These are phyloP conservation scores for Diaporthe citrichinensis DNA, from an alignment of 2,329 filamentous ascomycete genomes.

Conservation along the genomic window DNA sequence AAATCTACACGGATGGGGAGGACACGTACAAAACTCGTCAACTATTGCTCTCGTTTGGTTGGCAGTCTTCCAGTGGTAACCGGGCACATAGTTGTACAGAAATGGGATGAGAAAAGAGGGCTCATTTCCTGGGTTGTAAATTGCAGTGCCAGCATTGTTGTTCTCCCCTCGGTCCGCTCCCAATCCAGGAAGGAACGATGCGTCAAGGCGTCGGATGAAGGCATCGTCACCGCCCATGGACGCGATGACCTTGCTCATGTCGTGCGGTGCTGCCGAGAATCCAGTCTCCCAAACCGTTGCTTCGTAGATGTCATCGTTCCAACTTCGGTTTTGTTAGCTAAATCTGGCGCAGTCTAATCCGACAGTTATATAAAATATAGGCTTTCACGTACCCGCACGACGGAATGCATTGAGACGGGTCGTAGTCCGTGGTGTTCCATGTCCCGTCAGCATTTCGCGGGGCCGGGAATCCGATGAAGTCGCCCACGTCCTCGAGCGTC, in stretches of 20 bases:
- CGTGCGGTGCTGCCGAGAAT: conserved; percentile 34
- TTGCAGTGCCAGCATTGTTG: conserved; percentile 31
- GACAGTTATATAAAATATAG: background rate
- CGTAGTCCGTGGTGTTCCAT: conserved; percentile 32
- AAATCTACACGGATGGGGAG: too few species aligned
- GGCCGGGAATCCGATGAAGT: conserved; percentile 27
- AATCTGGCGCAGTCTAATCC: background rate
- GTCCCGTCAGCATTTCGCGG: conserved; percentile 32
- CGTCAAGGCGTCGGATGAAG: conserved; percentile 33
- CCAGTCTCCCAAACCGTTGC: conserved; percentile 36
- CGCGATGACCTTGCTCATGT: conserved; percentile 33
- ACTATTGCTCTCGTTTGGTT: conserved; percentile 53
- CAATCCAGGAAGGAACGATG: conserved; percentile 34
- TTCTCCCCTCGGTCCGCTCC: conserved; percentile 20
- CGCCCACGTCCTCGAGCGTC: conserved; percentile 4
- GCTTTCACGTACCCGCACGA: conserved; percentile 12
- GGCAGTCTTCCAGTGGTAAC: conserved; percentile 53
- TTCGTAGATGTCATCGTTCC: conserved; percentile 36
- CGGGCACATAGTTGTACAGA: conserved; percentile 65
- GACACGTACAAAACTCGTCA: conserved; percentile 52
- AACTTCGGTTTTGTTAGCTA: background rate
- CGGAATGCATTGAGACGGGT: conserved; percentile 22
- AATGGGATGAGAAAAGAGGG: conserved; percentile 59
- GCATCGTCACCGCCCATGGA: conserved; percentile 38
- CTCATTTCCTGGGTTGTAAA: conserved; percentile 39